These are phyloP conservation scores for Coemansia sp. DNA, from an alignment of 192 early-diverging fungal genomes.

Conservation along the genomic window DNA sequence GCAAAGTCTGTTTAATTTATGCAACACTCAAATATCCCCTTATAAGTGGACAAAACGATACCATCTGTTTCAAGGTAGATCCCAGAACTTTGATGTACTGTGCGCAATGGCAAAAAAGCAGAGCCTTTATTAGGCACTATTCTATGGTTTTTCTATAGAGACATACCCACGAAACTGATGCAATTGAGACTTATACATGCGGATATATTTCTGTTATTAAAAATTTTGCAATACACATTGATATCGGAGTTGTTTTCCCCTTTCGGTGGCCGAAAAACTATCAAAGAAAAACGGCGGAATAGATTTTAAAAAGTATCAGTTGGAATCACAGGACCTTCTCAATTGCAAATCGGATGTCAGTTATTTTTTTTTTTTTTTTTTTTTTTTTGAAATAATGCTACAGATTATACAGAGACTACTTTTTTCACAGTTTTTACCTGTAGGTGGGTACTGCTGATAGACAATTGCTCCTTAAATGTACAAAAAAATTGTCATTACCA, in stretches of 20 bases:
- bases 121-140: background rate
- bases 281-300: background rate
- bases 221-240: background rate
- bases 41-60: conserved; percentile 14
- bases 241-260: background rate
- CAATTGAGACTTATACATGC: background rate
- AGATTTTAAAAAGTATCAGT: background rate
- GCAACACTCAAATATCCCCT: conserved; percentile 29
- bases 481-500: background rate
- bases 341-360: background rate
- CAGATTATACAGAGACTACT: background rate
- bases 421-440: background rate
- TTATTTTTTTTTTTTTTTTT: background rate
- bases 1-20: conserved; percentile 35
- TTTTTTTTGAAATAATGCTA: background rate
- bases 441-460: background rate
- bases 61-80: conserved; percentile 8
- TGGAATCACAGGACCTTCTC: background rate
- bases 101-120: background rate
- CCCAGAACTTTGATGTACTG: conserved; percentile 7
- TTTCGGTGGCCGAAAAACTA: background rate
- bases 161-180: background rate
- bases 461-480: background rate
- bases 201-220: background rate
- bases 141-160: background rate